Evolutionary conservation across 495 filamentous ascomycete genomes (phyloP), one percentile per base, ranked within the genome.

Genomic region (Tetracladium setigerum): DNA sequence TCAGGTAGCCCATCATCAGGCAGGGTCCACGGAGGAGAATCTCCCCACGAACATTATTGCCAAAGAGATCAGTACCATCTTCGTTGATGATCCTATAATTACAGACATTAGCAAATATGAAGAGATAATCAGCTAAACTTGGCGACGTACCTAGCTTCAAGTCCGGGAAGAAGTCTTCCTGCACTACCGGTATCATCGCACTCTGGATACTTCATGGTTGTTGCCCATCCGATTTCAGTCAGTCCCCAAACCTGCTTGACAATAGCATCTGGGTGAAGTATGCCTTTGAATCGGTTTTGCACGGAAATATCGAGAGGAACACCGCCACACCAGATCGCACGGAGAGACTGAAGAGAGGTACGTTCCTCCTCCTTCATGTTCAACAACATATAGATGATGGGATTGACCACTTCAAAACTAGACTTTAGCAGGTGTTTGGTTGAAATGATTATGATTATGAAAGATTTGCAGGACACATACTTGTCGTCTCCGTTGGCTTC

Each of bases 1-100:
- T 67, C 73, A 82, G 84, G 63, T 94, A 94, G 1, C 83, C 77
- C 45, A 78, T 83, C 70, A 86, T 81, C 41, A 91, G 55, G 19
- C 76, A 85, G 3, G 79, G 86, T 1, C 76, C 80, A 5, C 74
- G 67, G 2, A 86, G 60, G 71, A 76, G 81, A n/a, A 89, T 58
- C 63, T 89, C 85, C 18, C 85, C 85, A 10, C 68, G 71, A 54
- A 63, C 42, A 35, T 64, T 64, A 2, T 54, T 54, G 1, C 60
- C 67, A 14, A 64, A 32, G 18, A 74, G 65, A 5, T 57, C 62
- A 4, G 40, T 43, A 18, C 55, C 62, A 38, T 69, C 62, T 8
- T 65, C 56, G n/a, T 47, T 30, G 3, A 47, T 31, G 27, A 53
- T 42, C 16, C 45, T 47, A 54, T 17, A 13, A n/a, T 32, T 33